Percentiles rank a stretch among this genome's conserved stretches.
These are phyloP conservation scores for Colletotrichum scovillei DNA, from an alignment of 2,329 filamentous ascomycete species.

Conservation along the genomic window DNA sequence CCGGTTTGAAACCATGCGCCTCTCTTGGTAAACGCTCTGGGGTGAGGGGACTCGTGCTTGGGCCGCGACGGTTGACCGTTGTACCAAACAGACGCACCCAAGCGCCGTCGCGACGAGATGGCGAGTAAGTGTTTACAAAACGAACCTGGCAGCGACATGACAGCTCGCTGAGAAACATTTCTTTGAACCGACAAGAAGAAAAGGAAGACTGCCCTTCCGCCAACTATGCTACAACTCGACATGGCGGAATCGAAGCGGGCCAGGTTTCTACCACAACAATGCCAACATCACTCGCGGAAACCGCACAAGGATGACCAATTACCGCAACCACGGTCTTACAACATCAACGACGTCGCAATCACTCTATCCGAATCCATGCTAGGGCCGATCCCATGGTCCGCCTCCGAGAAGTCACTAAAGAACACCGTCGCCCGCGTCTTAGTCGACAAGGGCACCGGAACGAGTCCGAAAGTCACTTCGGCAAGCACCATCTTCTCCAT, in stretches of 20 bases:
- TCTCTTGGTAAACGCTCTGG: background rate
- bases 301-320: background rate
- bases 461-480: constrained; percentile 4
- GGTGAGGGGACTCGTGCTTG: constrained; percentile 15
- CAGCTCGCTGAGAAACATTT: background rate
- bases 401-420: constrained; percentile 16
- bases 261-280: constrained; percentile 8
- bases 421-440: constrained; percentile 18
- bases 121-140: constrained; percentile 10
- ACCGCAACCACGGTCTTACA: constrained; percentile 2
- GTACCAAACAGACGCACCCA: constrained; percentile 11
- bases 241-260: constrained; percentile 22
- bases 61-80: constrained; percentile 24
- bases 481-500: constrained; percentile 17
- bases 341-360: constrained; percentile 30
- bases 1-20: constrained; percentile 22
- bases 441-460: constrained; percentile 18
- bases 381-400: constrained; percentile 17
- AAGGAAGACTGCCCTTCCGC: background rate
- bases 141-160: background rate
- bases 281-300: constrained; percentile 14
- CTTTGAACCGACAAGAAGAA: background rate
- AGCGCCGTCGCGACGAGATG: constrained; percentile 6
- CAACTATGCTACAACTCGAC: background rate
- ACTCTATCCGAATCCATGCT: constrained; percentile 22